These are phyloP conservation scores for Sequoia sempervirens DNA, from an alignment of 75 land plant genomes.

Conservation along the genomic window DNA sequence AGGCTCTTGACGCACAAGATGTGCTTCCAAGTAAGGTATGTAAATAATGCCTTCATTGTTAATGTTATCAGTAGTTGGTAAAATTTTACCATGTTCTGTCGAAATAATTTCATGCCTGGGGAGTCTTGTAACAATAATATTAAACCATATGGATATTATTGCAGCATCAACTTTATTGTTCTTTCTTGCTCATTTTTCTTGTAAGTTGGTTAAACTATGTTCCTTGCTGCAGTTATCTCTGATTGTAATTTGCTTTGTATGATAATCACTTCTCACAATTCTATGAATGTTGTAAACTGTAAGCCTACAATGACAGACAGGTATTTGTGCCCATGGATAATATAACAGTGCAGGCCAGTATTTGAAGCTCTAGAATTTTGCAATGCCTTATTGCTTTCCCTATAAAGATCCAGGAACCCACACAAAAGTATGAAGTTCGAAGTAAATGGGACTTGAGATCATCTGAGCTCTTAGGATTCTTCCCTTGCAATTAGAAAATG, in stretches of 20 bases:
- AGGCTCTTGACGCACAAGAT: background rate
- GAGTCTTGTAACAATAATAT: slow-evolving; percentile 7
- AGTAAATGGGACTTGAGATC: background rate
- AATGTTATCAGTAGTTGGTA: background rate
- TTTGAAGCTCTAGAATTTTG: background rate
- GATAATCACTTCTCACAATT: background rate
- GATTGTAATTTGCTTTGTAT: background rate
- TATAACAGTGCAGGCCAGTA: background rate
- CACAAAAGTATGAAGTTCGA: background rate
- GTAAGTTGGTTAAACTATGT: background rate
- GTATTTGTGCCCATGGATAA: background rate
- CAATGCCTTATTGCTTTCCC: background rate
- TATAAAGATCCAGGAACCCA: background rate
- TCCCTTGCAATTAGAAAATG: background rate
- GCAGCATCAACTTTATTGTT: background rate
- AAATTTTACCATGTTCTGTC: background rate
- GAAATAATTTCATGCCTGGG: background rate
- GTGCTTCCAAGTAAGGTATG: slow-evolving; percentile 2
- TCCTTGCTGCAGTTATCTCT: background rate
- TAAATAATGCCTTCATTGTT: background rate
- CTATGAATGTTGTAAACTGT: background rate
- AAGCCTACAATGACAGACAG: background rate
- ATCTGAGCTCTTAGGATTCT: background rate
- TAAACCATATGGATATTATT: background rate
- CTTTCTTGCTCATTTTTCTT: background rate